Percentiles rank a stretch among this genome's conserved stretches.
Evolutionary conservation across 306 rosid species (phyloP).

Genomic region (Cercis canadensis): DNA sequence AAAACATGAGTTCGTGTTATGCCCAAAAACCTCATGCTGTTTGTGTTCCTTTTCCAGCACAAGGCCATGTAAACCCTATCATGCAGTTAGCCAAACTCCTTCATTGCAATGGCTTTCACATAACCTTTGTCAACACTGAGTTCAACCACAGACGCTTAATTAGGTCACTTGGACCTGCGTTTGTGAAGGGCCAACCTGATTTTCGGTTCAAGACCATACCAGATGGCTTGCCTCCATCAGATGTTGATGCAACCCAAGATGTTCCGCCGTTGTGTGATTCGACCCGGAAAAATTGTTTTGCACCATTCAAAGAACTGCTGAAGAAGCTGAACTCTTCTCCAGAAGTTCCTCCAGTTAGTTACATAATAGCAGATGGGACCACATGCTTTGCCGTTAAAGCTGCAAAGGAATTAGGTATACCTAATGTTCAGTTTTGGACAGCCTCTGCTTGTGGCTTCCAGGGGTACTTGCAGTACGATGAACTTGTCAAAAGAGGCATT

Average conservation of each 20-base stretch:
- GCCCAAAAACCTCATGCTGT: slow-evolving; percentile 33
- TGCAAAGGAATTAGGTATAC: slow-evolving; percentile 42
- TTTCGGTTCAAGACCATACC: slow-evolving; percentile 42
- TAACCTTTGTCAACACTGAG: slow-evolving; percentile 41
- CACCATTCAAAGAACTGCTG: slow-evolving; percentile 43
- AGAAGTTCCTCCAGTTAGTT: slow-evolving; percentile 35
- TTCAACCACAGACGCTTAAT: slow-evolving; percentile 36
- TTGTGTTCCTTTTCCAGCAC: slow-evolving; percentile 38
- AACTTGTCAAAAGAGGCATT: slow-evolving; percentile 37
- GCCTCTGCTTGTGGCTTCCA: slow-evolving; percentile 43
- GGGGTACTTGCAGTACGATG: slow-evolving; percentile 37
- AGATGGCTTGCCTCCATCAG: slow-evolving; percentile 34
- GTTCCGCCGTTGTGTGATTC: slow-evolving; percentile 34
- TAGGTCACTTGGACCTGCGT: slow-evolving; percentile 22
- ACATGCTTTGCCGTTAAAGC: slow-evolving; percentile 38
- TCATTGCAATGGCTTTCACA: slow-evolving; percentile 35
- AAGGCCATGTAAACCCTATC: slow-evolving; percentile 46
- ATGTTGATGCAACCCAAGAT: slow-evolving; percentile 35
- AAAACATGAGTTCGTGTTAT: background rate
- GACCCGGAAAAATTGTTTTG: slow-evolving; percentile 31
- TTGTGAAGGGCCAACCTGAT: slow-evolving; percentile 18
- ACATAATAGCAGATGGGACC: slow-evolving; percentile 39
- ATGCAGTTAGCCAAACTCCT: slow-evolving; percentile 48
- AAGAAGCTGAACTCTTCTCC: slow-evolving; percentile 22
- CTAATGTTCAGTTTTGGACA: slow-evolving; percentile 40